Percentiles rank a stretch among this genome's conserved stretches.
Evolutionary conservation across 345 rosid genomes (phyloP).

Genomic region (Rhodamnia argentea): DNA sequence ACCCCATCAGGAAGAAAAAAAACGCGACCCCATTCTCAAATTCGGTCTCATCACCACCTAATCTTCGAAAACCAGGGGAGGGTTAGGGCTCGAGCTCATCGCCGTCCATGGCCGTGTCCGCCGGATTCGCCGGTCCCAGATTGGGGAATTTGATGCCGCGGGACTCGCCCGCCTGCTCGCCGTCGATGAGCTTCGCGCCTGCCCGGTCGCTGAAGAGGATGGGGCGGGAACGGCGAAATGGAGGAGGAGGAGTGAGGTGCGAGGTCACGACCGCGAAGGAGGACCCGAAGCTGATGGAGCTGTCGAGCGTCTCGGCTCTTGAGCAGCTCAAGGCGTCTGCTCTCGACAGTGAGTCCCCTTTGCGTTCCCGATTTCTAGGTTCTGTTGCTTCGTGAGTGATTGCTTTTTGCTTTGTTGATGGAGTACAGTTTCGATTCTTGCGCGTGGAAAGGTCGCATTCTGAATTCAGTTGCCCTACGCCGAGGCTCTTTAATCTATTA

Average conservation of each 20-base stretch:
- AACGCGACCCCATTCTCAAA: neutral
- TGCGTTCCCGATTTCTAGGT: neutral
- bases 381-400: neutral
- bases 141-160: neutral
- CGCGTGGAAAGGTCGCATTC: neutral
- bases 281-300: conserved; percentile 3
- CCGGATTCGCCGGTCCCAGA: neutral
- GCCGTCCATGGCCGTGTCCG: neutral
- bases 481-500: too few relatives aligned
- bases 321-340: conserved; percentile 65
- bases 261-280: neutral
- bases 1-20: neutral
- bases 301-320: conserved; percentile 45
- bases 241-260: neutral
- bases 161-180: neutral
- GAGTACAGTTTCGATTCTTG: neutral
- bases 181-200: neutral
- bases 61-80: neutral
- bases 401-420: neutral
- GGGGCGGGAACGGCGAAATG: neutral
- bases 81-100: neutral
- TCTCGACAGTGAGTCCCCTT: conserved; percentile 33
- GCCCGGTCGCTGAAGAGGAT: neutral
- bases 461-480: neutral
- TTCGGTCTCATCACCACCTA: neutral